These are phyloP conservation scores for Fusarium denticulatum DNA, from an alignment of 2,329 filamentous ascomycete species.

Conservation along the genomic window DNA sequence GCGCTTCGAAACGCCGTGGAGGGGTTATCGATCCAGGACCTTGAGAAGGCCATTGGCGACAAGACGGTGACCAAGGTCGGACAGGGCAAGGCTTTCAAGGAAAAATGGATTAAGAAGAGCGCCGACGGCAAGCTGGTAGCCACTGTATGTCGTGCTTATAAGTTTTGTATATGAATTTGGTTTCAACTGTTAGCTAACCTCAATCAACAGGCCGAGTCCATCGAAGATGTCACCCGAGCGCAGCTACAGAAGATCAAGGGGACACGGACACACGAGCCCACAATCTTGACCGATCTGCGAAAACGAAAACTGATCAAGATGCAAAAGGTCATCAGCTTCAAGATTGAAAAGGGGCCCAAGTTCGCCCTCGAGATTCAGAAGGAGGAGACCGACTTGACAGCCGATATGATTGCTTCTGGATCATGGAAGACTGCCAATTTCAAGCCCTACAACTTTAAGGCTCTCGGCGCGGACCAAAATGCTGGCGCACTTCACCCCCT, in stretches of 20 bases:
- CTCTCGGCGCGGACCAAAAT: slow-evolving; percentile 68
- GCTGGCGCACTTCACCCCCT: slow-evolving; percentile 74
- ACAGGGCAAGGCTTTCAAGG: slow-evolving; percentile 93
- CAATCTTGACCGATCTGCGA: slow-evolving; percentile 82
- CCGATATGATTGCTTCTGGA: slow-evolving; percentile 87
- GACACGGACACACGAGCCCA: slow-evolving; percentile 76
- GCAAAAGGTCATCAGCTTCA: slow-evolving; percentile 87
- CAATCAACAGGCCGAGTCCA: slow-evolving; percentile 68
- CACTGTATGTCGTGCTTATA: slow-evolving; percentile 52
- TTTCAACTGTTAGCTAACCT: neutral
- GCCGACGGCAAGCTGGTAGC: slow-evolving; percentile 66
- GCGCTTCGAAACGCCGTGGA: slow-evolving; percentile 77
- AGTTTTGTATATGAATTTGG: neutral
- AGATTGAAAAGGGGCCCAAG: slow-evolving; percentile 83
- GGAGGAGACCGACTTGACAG: slow-evolving; percentile 94
- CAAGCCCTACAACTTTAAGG: slow-evolving; percentile 86
- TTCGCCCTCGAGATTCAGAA: slow-evolving; percentile 89
- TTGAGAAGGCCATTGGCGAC: slow-evolving; percentile 75
- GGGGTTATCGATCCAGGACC: slow-evolving; percentile 81
- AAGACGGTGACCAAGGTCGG: slow-evolving; percentile 82
- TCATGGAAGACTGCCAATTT: slow-evolving; percentile 93
- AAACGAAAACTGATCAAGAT: slow-evolving; percentile 90
- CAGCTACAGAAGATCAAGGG: slow-evolving; percentile 78
- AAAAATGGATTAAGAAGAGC: slow-evolving; percentile 75
- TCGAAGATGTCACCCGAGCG: slow-evolving; percentile 81